These are phyloP conservation scores for Barnettozyma botsteinii DNA, from an alignment of 805 yeast species.

Conservation along the genomic window DNA sequence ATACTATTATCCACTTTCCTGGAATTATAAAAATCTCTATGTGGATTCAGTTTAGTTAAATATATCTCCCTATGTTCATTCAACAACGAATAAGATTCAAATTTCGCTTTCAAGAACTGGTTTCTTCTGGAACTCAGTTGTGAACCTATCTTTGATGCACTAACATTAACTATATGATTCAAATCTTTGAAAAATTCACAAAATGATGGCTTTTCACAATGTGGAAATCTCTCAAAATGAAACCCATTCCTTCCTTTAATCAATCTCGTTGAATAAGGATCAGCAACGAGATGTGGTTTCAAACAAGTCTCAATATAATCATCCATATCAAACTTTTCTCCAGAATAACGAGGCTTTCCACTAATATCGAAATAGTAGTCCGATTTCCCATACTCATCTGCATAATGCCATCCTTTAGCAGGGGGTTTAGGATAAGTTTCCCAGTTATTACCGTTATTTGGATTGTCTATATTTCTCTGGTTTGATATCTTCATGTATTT, in stretches of 20 bases:
- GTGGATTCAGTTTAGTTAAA: constrained; percentile 34
- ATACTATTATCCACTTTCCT: constrained; percentile 69
- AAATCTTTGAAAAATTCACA: constrained; percentile 29
- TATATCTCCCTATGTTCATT: constrained; percentile 31
- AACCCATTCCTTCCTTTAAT: background rate
- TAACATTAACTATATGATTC: constrained; percentile 18
- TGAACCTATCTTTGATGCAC: constrained; percentile 11
- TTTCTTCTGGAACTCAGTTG: constrained; percentile 24
- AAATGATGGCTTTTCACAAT: constrained; percentile 23
- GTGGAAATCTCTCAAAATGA: background rate
- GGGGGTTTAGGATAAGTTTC: constrained; percentile 75
- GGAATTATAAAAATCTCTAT: constrained; percentile 38
- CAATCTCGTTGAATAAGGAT: background rate
- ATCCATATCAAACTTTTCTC: constrained; percentile 30
- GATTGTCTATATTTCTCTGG: constrained; percentile 67
- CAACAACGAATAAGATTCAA: constrained; percentile 30
- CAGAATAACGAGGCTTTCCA: constrained; percentile 29
- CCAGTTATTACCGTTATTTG: constrained; percentile 65
- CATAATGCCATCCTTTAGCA: constrained; percentile 38
- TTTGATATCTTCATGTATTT: constrained; percentile 57
- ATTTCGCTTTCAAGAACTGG: constrained; percentile 29
- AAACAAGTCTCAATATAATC: constrained; percentile 21
- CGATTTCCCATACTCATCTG: constrained; percentile 23
- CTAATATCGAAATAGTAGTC: constrained; percentile 23
- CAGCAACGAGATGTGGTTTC: background rate